These are phyloP conservation scores for Syzygium oleosum DNA, from an alignment of 345 rosid species.

Conservation along the genomic window DNA sequence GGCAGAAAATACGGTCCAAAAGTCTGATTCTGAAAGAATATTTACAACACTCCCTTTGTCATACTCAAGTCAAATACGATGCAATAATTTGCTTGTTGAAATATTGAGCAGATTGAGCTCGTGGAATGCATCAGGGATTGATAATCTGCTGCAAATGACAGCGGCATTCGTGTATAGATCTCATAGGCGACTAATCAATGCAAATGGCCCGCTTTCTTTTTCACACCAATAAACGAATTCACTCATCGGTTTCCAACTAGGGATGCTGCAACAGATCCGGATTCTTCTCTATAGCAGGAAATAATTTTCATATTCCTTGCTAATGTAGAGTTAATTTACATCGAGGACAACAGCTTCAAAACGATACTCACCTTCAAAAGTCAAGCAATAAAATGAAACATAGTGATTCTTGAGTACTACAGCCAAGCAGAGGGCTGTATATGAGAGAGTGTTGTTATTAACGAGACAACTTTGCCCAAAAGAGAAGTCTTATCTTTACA, in stretches of 20 bases:
- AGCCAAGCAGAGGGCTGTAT: background rate
- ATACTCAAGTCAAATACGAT: background rate
- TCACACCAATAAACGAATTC: background rate
- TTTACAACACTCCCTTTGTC: background rate
- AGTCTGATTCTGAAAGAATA: background rate
- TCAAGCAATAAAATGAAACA: background rate
- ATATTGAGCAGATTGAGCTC: background rate
- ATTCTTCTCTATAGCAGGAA: background rate
- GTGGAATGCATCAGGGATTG: background rate
- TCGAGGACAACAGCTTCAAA: background rate
- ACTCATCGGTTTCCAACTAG: background rate
- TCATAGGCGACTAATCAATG: background rate
- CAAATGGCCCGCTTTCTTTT: background rate
- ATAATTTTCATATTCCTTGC: background rate
- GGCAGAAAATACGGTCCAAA: background rate
- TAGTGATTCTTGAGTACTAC: background rate
- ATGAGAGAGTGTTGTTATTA: slow-evolving; percentile 2
- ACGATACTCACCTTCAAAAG: background rate
- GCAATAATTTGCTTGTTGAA: background rate
- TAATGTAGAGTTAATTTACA: background rate
- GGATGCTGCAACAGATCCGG: background rate
- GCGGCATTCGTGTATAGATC: background rate
- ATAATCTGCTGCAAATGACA: background rate
- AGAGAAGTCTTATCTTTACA: slow-evolving; percentile 14
- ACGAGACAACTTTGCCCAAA: slow-evolving; percentile 8